Evolutionary conservation across 495 filamentous ascomycete species (phyloP).

Genomic region (Xylaria longipes): DNA sequence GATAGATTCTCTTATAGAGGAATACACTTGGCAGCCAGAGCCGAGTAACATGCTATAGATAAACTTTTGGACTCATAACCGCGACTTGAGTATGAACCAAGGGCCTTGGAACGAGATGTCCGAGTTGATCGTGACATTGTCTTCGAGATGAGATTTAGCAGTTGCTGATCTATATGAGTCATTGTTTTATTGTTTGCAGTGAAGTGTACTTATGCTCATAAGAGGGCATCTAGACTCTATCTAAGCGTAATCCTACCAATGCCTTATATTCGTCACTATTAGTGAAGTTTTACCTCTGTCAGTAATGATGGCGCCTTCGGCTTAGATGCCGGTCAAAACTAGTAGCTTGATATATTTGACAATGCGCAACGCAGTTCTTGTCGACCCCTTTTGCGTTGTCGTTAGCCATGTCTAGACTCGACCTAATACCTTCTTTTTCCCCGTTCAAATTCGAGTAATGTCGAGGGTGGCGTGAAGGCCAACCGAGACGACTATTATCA

Average conservation of each 20-base stretch:
- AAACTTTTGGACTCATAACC: background rate
- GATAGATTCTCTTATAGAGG: background rate
- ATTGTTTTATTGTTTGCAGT: background rate
- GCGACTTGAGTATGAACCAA: background rate
- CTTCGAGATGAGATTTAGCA: background rate
- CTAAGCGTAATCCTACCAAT: background rate
- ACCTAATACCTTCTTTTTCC: background rate
- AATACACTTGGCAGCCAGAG: background rate
- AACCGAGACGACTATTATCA: background rate
- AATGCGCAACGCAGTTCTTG: background rate
- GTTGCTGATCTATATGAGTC: background rate
- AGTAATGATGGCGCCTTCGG: background rate
- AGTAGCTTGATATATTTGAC: background rate
- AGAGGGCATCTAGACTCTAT: background rate
- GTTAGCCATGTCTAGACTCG: background rate
- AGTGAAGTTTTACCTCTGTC: background rate
- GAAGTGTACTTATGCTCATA: background rate
- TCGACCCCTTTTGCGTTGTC: background rate
- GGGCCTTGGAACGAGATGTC: background rate
- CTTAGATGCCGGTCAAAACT: background rate
- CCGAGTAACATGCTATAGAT: background rate
- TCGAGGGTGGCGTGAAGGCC: background rate
- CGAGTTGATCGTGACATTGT: background rate
- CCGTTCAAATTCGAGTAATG: background rate
- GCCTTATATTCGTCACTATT: background rate